A percentile compares a stretch with the other conserved stretches of the same genome.
These are phyloP conservation scores for Oryza officinalis DNA, from an alignment of 176 grass and related monocot species.

Conservation along the genomic window DNA sequence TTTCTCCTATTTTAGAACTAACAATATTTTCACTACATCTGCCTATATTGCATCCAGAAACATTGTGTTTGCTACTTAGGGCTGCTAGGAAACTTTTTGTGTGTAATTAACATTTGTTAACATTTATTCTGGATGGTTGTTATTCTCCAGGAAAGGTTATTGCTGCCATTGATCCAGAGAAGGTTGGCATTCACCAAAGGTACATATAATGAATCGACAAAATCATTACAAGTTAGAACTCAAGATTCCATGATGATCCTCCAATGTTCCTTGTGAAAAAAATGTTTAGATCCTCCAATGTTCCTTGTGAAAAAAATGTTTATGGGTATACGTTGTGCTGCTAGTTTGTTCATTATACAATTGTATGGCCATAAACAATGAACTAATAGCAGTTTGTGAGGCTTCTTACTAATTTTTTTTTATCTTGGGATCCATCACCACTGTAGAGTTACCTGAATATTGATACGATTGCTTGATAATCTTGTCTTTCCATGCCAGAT, in stretches of 20 bases:
- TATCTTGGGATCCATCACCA: background rate
- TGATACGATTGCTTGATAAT: background rate
- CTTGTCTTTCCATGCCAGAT: background rate
- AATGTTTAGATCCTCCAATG: background rate
- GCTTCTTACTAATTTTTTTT: background rate
- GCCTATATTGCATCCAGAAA: background rate
- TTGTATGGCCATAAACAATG: background rate
- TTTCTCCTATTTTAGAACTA: background rate
- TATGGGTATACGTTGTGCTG: slow-evolving; percentile 20
- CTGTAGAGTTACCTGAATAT: background rate
- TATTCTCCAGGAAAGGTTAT: slow-evolving; percentile 81
- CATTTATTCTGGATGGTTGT: slow-evolving; percentile 31
- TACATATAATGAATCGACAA: slow-evolving; percentile 40
- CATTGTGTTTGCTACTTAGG: slow-evolving; percentile 15
- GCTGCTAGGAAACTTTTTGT: background rate
- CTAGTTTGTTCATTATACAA: background rate
- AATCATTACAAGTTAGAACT: slow-evolving; percentile 21
- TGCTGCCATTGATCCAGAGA: slow-evolving; percentile 73
- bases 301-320: slow-evolving; percentile 17
- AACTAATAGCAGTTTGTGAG: background rate
- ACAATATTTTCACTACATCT: background rate
- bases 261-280: background rate
- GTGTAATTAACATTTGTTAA: background rate
- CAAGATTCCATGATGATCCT: slow-evolving; percentile 3
- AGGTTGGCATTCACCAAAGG: slow-evolving; percentile 89